phyloP scores from a whole-genome alignment of 495 filamentous ascomycete species.

The Cryomyces minteri region DNA sequence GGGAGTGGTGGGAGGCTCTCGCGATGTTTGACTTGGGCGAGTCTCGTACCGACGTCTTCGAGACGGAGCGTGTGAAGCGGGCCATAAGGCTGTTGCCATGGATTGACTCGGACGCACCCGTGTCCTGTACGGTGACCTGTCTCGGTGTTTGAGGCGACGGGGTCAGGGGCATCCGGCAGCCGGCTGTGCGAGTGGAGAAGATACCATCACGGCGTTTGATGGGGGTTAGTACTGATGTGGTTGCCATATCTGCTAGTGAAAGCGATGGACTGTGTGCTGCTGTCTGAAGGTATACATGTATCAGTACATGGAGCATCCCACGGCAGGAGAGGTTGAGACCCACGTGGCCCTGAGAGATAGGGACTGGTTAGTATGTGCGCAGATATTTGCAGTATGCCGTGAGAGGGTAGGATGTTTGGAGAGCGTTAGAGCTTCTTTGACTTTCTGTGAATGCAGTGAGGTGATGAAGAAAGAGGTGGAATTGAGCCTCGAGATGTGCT shows the following conservation, averaged over 20 bases:
- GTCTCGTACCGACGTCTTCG: slow-evolving; percentile 41
- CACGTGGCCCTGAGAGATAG: too few species aligned
- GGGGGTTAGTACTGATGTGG: slow-evolving; percentile 73
- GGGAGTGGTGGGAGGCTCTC: slow-evolving; percentile 33
- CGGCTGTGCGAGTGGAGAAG: slow-evolving; percentile 83
- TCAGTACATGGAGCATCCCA: too few species aligned
- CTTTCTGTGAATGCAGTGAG: too few species aligned
- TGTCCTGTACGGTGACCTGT: slow-evolving; percentile 32
- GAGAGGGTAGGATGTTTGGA: too few species aligned
- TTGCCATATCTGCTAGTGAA: slow-evolving; percentile 46
- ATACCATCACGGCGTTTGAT: slow-evolving; percentile 84
- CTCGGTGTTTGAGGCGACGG: slow-evolving; percentile 64
- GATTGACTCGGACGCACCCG: slow-evolving; percentile 41
- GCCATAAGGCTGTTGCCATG: slow-evolving; percentile 45
- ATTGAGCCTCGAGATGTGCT: too few species aligned
- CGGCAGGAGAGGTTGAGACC: too few species aligned
- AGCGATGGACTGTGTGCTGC: too few species aligned
- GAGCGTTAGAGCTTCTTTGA: too few species aligned
- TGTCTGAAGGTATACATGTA: too few species aligned
- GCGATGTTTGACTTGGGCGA: slow-evolving; percentile 95
- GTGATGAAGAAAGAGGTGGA: too few species aligned
- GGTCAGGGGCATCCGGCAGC: slow-evolving; percentile 84
- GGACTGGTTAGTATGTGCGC: too few species aligned
- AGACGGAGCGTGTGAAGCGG: slow-evolving; percentile 49
- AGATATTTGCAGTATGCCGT: too few species aligned